A percentile compares a stretch with the other conserved stretches of the same genome.
Conservation (phyloP, 1,284 basidiomycete genomes). For the Heterobasidion occidentale region DNA sequence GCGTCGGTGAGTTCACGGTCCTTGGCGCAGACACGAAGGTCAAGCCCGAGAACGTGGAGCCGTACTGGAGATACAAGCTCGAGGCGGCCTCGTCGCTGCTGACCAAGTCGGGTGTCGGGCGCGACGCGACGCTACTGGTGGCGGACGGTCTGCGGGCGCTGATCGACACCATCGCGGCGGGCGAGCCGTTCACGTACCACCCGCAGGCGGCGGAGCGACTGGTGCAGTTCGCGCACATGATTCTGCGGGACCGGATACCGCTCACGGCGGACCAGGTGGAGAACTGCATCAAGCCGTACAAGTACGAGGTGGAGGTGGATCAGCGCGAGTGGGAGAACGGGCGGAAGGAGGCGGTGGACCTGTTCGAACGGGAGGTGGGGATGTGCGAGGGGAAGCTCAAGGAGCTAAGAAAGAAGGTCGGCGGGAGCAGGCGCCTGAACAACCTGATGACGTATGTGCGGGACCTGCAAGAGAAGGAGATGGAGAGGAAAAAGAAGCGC, state of each 20-base stretch:
- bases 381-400: constrained; percentile 85
- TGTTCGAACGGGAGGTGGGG: constrained; percentile 79
- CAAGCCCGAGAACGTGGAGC: constrained; percentile 74
- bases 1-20: constrained; percentile 66
- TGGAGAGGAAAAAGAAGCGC: constrained; percentile 52
- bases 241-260: constrained; percentile 87
- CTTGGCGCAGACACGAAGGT: constrained; percentile 70
- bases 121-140: constrained; percentile 91
- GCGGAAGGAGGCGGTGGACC: constrained; percentile 61
- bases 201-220: constrained; percentile 84
- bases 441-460: constrained; percentile 79
- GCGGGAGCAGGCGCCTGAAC: constrained; percentile 74
- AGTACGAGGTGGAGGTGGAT: constrained; percentile 93
- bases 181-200: constrained; percentile 91
- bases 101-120: constrained; percentile 95
- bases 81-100: constrained; percentile 87
- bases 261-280: constrained; percentile 97
- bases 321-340: constrained; percentile 88
- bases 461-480: constrained; percentile 76
- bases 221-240: constrained; percentile 85
- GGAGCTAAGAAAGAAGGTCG: constrained; percentile 82
- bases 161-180: constrained; percentile 81
- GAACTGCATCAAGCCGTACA: constrained; percentile 99
- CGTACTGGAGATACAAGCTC: constrained; percentile 95
- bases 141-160: constrained; percentile 87